Evolutionary conservation across 768 basidiomycete species (phyloP).

Genomic region (Russula virescens): DNA sequence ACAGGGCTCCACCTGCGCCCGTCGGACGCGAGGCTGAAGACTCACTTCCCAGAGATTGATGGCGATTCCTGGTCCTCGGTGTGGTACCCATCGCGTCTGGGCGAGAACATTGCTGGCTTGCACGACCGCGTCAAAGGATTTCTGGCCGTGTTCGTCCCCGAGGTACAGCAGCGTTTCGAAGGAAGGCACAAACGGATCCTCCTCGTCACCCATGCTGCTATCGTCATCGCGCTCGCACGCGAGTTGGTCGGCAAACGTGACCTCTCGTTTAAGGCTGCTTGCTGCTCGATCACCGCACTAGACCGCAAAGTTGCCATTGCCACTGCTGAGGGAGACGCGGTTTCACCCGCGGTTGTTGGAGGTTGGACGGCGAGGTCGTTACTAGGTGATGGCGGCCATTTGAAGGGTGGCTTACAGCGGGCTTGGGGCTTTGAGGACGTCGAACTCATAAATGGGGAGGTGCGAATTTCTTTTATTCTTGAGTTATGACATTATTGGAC

Average conservation of each 20-base stretch:
- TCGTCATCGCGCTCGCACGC: constrained; percentile 58
- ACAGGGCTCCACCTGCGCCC: constrained; percentile 77
- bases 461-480: constrained; percentile 24
- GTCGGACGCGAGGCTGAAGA: constrained; percentile 46
- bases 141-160: constrained; percentile 45
- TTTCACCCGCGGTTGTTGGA: constrained; percentile 31
- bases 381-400: constrained; percentile 53
- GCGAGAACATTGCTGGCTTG: constrained; percentile 58
- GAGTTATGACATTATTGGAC: not conserved
- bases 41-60: constrained; percentile 59
- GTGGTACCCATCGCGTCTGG: constrained; percentile 65
- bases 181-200: constrained; percentile 47
- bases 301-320: constrained; percentile 30
- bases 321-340: constrained; percentile 2
- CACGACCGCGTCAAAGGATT: constrained; percentile 58
- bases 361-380: constrained; percentile 44
- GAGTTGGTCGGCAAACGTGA: constrained; percentile 48
- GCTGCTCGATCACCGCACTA: constrained; percentile 64
- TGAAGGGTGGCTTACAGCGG: constrained; percentile 52
- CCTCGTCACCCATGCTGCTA: constrained; percentile 71
- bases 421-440: constrained; percentile 85
- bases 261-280: constrained; percentile 47
- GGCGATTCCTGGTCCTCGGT: constrained; percentile 51
- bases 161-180: constrained; percentile 42
- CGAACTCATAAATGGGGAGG: constrained; percentile 54